phyloP scores from a whole-genome alignment of 2,329 filamentous ascomycete genomes.

The Fragosphaeria purpurea region DNA sequence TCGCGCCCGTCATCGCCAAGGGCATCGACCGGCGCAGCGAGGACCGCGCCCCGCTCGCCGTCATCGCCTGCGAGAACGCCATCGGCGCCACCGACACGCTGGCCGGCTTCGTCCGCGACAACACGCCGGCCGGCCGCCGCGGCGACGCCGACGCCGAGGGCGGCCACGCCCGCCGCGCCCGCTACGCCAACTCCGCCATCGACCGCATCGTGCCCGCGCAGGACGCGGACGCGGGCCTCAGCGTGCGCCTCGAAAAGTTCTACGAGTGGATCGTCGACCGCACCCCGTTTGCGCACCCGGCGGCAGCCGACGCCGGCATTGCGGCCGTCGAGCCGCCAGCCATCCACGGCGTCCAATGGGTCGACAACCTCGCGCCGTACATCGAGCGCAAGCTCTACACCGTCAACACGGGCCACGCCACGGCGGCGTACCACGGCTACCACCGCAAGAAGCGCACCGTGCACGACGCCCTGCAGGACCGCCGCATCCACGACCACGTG shows the following conservation, averaged over 20 bases:
- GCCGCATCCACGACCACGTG: constrained; percentile 70
- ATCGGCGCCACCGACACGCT: constrained; percentile 90
- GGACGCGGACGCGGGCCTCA: constrained; percentile 65
- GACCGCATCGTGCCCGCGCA: constrained; percentile 96
- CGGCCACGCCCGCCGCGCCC: constrained; percentile 66
- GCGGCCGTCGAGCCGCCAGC: constrained; percentile 56
- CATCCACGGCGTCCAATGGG: constrained; percentile 87
- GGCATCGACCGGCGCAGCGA: constrained; percentile 70
- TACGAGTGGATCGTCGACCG: constrained; percentile 97
- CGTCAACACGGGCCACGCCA: constrained; percentile 96
- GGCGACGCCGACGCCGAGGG: no score
- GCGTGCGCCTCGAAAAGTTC: constrained; percentile 96
- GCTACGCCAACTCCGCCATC: constrained; percentile 95
- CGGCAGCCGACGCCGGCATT: no score
- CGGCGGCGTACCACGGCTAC: constrained; percentile 91
- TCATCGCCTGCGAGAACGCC: constrained; percentile 97
- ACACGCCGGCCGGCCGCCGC: constrained; percentile 60
- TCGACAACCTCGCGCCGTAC: constrained; percentile 82
- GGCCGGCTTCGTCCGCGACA: constrained; percentile 67
- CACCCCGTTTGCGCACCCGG: constrained; percentile 79
- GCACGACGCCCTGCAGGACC: constrained; percentile 76
- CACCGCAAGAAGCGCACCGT: constrained; percentile 77
- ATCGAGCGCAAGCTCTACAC: constrained; percentile 99
- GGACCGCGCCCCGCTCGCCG: constrained; percentile 60
- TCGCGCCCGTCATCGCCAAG: constrained; percentile 91